phyloP scores from a whole-genome alignment of 2,329 filamentous ascomycete genomes.

The Fusarium albidum region DNA sequence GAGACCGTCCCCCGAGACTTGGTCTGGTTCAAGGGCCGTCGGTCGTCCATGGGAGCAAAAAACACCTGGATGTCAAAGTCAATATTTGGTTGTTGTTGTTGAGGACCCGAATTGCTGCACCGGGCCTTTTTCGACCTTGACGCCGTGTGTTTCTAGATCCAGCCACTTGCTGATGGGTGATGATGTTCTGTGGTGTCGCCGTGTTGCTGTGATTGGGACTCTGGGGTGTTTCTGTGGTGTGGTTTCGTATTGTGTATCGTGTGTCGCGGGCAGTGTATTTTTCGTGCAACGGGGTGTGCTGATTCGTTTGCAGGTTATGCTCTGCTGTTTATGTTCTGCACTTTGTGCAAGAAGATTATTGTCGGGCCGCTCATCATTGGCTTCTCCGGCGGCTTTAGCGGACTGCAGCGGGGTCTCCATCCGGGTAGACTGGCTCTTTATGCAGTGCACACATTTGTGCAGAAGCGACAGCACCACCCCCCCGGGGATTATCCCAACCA shows the following conservation, averaged over 20 bases:
- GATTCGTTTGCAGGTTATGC: conserved; percentile 4
- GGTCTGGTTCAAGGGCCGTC: too few species aligned
- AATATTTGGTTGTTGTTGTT: background rate
- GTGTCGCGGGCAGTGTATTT: conserved; percentile 5
- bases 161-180: conserved; percentile 1
- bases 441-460: conserved; percentile 29
- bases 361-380: background rate
- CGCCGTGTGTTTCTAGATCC: background rate
- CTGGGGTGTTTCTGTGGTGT: conserved; percentile 29
- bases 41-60: too few species aligned
- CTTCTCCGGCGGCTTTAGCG: conserved; percentile 7
- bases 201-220: conserved; percentile 18
- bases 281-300: conserved; percentile 5
- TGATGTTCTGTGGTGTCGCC: conserved; percentile 5
- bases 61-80: background rate
- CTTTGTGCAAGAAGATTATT: background rate
- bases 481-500: conserved; percentile 8
- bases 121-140: conserved; percentile 1
- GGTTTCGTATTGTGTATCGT: conserved; percentile 30
- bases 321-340: background rate
- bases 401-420: conserved; percentile 9
- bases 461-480: conserved; percentile 11
- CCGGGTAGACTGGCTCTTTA: conserved; percentile 7
- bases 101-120: background rate
- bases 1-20: too few species aligned